These are phyloP conservation scores for Bertia moriformis DNA, from an alignment of 2,329 filamentous ascomycete genomes.

Conservation along the genomic window DNA sequence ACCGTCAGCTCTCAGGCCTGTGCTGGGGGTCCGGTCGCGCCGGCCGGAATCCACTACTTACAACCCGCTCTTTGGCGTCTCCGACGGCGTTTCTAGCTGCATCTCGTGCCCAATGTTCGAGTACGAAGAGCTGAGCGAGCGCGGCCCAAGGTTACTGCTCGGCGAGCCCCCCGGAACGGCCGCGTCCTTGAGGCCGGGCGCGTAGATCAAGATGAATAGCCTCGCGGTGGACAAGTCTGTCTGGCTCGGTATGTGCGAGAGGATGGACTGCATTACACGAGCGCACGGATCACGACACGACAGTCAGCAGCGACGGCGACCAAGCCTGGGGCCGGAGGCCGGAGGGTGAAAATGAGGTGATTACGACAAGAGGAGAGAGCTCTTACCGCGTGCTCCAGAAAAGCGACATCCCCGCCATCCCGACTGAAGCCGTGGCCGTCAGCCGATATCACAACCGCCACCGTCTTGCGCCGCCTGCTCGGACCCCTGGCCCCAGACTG, in stretches of 20 bases:
- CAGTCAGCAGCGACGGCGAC: too few relatives aligned
- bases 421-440: not conserved
- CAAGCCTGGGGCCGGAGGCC: too few relatives aligned
- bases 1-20: too few relatives aligned
- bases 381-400: not conserved
- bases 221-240: not conserved
- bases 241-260: not conserved
- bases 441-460: not conserved
- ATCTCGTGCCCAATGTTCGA: not conserved
- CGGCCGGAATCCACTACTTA: too few relatives aligned
- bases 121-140: not conserved
- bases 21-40: too few relatives aligned
- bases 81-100: not conserved
- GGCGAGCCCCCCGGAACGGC: too few relatives aligned
- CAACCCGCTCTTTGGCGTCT: not conserved
- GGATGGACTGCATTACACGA: not conserved
- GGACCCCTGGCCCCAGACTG: too few relatives aligned
- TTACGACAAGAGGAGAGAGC: too few relatives aligned
- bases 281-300: not conserved
- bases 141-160: not conserved
- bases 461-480: not conserved
- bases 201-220: not conserved
- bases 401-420: not conserved
- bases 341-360: too few relatives aligned
- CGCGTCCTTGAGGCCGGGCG: not conserved